Percentiles rank a stretch among this genome's conserved stretches.
These are phyloP conservation scores for Melanopsichium pennsylvanicum DNA, from an alignment of 1,284 basidiomycete genomes.

Conservation along the genomic window DNA sequence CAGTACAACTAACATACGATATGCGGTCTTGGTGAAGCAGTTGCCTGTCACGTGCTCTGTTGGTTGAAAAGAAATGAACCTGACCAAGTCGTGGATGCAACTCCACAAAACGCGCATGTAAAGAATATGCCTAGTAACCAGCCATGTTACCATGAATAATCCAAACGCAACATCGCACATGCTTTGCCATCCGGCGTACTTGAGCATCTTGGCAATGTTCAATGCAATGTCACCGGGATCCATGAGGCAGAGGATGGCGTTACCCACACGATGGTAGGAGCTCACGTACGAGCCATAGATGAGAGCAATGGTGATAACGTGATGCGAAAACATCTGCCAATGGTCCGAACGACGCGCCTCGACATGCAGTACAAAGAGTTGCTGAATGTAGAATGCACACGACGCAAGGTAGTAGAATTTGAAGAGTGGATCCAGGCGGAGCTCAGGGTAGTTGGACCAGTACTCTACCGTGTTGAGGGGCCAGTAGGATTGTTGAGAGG, in stretches of 20 bases:
- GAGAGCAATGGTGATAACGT: slow-evolving; percentile 85
- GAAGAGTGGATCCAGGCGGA: slow-evolving; percentile 73
- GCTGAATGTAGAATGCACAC: slow-evolving; percentile 91
- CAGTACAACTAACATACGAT: slow-evolving; percentile 33
- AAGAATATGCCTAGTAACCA: slow-evolving; percentile 57
- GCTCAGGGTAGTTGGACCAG: slow-evolving; percentile 85
- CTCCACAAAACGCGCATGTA: slow-evolving; percentile 53
- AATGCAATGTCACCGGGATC: slow-evolving; percentile 91
- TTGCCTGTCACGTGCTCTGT: slow-evolving; percentile 15
- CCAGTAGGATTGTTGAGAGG: slow-evolving; percentile 76
- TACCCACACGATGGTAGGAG: slow-evolving; percentile 87
- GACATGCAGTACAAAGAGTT: slow-evolving; percentile 87
- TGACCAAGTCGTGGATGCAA: slow-evolving; percentile 41
- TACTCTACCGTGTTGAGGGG: slow-evolving; percentile 75
- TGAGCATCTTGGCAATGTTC: slow-evolving; percentile 87
- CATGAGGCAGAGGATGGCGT: slow-evolving; percentile 87
- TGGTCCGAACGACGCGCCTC: slow-evolving; percentile 92
- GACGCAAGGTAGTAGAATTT: slow-evolving; percentile 75
- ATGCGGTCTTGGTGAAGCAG: slow-evolving; percentile 19
- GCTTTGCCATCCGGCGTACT: slow-evolving; percentile 77
- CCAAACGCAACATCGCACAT: slow-evolving; percentile 81
- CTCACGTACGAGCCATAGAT: slow-evolving; percentile 80
- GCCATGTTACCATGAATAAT: slow-evolving; percentile 69
- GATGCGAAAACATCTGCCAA: slow-evolving; percentile 93
- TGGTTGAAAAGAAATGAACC: slow-evolving; percentile 23